phyloP scores from a whole-genome alignment of 495 filamentous ascomycete species.

The Lichenothelia convexa region DNA sequence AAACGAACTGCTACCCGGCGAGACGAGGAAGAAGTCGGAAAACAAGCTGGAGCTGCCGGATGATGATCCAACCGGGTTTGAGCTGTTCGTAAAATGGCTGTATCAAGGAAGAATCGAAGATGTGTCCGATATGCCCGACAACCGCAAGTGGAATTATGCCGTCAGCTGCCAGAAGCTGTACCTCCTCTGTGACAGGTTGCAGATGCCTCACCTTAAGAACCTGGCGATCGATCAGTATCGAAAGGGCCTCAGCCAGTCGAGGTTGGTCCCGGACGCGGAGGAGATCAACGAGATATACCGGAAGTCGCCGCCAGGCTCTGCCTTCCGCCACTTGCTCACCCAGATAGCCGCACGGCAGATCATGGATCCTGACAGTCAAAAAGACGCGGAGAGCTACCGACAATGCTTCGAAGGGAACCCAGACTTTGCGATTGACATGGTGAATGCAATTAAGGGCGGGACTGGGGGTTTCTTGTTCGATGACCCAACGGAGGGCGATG shows the following conservation, averaged over 20 bases:
- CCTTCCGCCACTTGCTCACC: constrained; percentile 28
- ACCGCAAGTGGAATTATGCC: constrained; percentile 30
- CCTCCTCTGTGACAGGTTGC: constrained; percentile 27
- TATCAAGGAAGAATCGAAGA: constrained; percentile 32
- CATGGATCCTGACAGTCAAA: constrained; percentile 30
- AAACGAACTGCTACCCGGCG: constrained; percentile 15
- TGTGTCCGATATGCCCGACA: constrained; percentile 20
- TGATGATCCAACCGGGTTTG: constrained; percentile 27
- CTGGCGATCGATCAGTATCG: constrained; percentile 31
- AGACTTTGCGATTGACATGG: constrained; percentile 29
- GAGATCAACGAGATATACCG: constrained; percentile 31
- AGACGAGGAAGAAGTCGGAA: constrained; percentile 6
- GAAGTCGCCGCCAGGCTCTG: constrained; percentile 17
- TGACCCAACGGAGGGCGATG: constrained; percentile 26
- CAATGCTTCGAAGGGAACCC: constrained; percentile 26
- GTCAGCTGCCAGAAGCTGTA: constrained; percentile 32
- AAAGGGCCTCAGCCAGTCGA: constrained; percentile 22
- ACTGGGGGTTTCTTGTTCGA: constrained; percentile 25
- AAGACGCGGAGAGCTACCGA: constrained; percentile 24
- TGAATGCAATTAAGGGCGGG: constrained; percentile 27
- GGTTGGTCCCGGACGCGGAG: constrained; percentile 29
- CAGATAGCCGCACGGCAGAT: constrained; percentile 31
- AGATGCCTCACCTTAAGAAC: constrained; percentile 28
- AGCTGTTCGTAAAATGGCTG: constrained; percentile 32
- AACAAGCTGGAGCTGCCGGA: constrained; percentile 23